A percentile compares a stretch with the other conserved stretches of the same genome.
Evolutionary conservation across 2,329 filamentous ascomycete species (phyloP).

Genomic region (Plectosphaerella sp.): DNA sequence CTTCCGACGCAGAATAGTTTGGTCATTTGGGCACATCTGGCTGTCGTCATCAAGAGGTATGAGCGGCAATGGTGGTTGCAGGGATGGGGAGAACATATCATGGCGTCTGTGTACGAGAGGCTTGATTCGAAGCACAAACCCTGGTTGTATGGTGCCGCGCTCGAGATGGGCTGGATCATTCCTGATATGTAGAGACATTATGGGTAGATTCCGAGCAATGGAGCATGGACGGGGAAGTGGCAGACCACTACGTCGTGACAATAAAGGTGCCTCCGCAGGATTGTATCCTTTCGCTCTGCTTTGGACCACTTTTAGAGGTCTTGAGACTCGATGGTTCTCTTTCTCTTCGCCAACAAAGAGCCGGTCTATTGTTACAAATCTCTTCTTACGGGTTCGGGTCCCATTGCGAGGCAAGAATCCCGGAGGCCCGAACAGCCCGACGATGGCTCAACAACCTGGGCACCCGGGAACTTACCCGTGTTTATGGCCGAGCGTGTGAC

Average conservation of each 20-base stretch:
- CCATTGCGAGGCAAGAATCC: no score
- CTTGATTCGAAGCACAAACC: slow-evolving; percentile 3
- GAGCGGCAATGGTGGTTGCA: slow-evolving; percentile 7
- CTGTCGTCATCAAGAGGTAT: slow-evolving; percentile 1
- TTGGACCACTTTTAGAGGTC: no score
- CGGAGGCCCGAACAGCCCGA: slow-evolving; percentile 75
- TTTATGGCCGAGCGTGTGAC: slow-evolving; percentile 69
- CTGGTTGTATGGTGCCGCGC: slow-evolving; percentile 5
- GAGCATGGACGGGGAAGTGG: no score
- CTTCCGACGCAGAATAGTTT: neutral
- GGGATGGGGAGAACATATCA: slow-evolving; percentile 4
- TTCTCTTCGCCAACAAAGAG: no score
- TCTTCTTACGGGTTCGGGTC: no score
- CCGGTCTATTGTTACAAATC: no score
- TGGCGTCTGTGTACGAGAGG: slow-evolving; percentile 1
- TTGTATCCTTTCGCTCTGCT: no score
- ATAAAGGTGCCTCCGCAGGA: no score
- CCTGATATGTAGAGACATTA: neutral
- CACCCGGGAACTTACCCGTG: slow-evolving; percentile 59
- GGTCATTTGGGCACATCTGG: slow-evolving; percentile 2
- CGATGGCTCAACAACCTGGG: slow-evolving; percentile 75
- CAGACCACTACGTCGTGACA: no score
- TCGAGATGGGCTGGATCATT: slow-evolving; percentile 5
- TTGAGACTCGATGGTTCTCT: no score
- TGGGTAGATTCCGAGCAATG: neutral